Conservation (phyloP, 139 green algal genomes). For the Chlamydomonas schloesseri region DNA sequence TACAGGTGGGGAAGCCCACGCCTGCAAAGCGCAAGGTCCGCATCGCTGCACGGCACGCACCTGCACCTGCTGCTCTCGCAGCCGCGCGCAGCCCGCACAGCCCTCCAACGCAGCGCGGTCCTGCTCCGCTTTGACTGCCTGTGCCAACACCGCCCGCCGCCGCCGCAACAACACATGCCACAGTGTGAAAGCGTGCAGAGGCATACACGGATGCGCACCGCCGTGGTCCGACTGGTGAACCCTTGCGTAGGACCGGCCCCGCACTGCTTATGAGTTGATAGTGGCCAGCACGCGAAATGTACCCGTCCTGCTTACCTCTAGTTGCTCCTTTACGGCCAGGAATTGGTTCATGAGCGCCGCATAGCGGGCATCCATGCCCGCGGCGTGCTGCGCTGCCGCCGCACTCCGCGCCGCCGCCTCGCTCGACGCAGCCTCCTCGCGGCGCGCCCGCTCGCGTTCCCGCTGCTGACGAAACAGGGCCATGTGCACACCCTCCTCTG, state of each 20-base stretch:
- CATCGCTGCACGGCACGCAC: too few species aligned
- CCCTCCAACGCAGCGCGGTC: background rate
- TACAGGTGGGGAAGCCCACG: too few species aligned
- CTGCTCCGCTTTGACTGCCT: conserved; percentile 13
- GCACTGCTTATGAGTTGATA: background rate
- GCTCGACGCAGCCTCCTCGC: background rate
- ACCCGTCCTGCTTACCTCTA: background rate
- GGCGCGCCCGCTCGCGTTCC: background rate
- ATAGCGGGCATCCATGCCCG: background rate
- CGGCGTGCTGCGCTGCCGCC: background rate
- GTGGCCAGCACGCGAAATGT: too few species aligned
- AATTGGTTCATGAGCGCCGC: background rate
- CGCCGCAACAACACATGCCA: background rate
- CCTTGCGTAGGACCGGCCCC: background rate
- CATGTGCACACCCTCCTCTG: conserved; percentile 2
- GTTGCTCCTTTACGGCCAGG: background rate
- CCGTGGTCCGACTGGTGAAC: too few species aligned
- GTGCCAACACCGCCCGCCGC: background rate
- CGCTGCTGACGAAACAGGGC: conserved; percentile 18
- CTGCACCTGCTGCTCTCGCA: background rate
- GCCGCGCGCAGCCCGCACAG: background rate
- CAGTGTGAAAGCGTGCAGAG: too few species aligned
- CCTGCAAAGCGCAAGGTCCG: too few species aligned
- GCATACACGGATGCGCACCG: too few species aligned
- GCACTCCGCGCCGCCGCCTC: background rate